These are phyloP conservation scores for Stephania cephalantha DNA, from an alignment of 164 flowering plant genomes.

Conservation along the genomic window DNA sequence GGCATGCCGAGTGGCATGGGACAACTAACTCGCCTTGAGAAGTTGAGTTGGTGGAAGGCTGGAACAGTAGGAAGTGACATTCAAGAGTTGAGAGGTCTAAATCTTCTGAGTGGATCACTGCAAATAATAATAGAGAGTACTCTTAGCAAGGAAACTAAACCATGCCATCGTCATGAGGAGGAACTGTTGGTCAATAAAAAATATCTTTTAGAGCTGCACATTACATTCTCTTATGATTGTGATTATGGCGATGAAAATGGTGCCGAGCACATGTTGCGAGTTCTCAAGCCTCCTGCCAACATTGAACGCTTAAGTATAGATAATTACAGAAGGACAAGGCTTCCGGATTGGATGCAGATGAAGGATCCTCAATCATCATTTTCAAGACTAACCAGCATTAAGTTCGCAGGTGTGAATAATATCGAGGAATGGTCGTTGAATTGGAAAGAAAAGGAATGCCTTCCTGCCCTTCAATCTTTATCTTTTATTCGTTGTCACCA, in stretches of 20 bases:
- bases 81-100: conserved; percentile 5
- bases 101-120: conserved; percentile 7
- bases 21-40: conserved; percentile 3
- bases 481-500: neutral
- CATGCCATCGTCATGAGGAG: too few species aligned
- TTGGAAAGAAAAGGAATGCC: neutral
- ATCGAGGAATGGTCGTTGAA: neutral
- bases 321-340: too few species aligned
- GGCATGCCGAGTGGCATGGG: conserved; percentile 9
- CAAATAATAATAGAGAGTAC: neutral
- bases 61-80: neutral
- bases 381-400: neutral
- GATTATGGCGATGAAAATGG: neutral
- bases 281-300: neutral
- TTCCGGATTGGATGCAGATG: neutral
- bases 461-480: neutral
- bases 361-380: neutral
- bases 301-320: neutral
- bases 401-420: neutral
- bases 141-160: too few species aligned
- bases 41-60: neutral
- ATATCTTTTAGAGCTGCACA: neutral
- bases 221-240: neutral
- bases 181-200: neutral
- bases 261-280: neutral